Conservation (phyloP, 345 rosid genomes). For the Brassica nigra region DNA sequence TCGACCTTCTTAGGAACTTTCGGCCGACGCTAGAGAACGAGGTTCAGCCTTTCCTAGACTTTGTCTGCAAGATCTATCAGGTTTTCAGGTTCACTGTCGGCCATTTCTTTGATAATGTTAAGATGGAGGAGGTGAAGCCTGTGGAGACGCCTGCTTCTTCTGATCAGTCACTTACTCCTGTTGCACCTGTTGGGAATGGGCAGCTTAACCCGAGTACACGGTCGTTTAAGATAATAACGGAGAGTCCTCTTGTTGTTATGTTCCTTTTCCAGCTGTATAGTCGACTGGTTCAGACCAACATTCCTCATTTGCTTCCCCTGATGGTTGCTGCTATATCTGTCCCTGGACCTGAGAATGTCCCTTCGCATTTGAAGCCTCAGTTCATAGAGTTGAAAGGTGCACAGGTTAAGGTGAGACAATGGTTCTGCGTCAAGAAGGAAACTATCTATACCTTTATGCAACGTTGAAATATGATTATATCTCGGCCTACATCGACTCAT, state of each 20-base stretch:
- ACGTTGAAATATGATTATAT: too few species aligned
- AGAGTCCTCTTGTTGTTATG: conserved; percentile 99
- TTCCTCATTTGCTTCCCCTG: conserved; percentile 86
- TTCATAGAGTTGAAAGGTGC: conserved; percentile 97
- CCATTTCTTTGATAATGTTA: conserved; percentile 82
- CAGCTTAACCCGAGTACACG: conserved; percentile 91
- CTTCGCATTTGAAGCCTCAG: conserved; percentile 77
- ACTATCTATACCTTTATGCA: too few species aligned
- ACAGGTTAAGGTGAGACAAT: conserved; percentile 85
- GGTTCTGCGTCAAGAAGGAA: not conserved
- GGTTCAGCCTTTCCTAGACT: conserved; percentile 94
- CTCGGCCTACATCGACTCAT: too few species aligned
- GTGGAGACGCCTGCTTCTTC: conserved; percentile 68
- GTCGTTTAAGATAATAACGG: conserved; percentile 95
- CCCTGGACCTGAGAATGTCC: conserved; percentile 93
- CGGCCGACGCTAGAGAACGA: conserved; percentile 89
- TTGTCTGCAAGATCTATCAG: conserved; percentile 94
- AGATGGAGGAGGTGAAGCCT: conserved; percentile 75
- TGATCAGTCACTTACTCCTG: conserved; percentile 62
- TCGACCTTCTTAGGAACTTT: conserved; percentile 91
- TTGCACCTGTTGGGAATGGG: conserved; percentile 58
- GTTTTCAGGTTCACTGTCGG: conserved; percentile 75
- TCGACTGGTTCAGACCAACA: conserved; percentile 94
- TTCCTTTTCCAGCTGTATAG: conserved; percentile 90
- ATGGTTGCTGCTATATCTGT: conserved; percentile 99